Evolutionary conservation across 2,329 filamentous ascomycete genomes (phyloP).

Genomic region (Phoma herbarum): DNA sequence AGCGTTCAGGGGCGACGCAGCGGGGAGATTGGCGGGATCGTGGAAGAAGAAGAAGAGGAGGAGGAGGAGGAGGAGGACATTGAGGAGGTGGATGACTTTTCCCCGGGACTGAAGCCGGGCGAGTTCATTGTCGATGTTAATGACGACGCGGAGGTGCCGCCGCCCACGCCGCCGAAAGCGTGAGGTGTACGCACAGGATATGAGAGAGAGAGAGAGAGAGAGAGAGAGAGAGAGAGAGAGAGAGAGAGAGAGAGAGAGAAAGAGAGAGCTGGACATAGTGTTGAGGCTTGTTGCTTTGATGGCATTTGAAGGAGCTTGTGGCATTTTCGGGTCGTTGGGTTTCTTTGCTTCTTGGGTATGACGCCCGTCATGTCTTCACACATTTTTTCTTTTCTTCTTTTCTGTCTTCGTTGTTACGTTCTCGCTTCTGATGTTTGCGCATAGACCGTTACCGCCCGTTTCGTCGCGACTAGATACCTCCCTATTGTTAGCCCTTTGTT

Average conservation of each 20-base stretch:
- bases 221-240: no score
- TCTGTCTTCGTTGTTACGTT: not conserved
- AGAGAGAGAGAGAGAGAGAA: no score
- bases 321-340: not conserved
- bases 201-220: no score
- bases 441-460: not conserved
- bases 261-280: no score
- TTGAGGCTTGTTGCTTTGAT: not conserved
- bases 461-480: not conserved
- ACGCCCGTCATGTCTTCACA: not conserved
- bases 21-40: slow-evolving; percentile 74
- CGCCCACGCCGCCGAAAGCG: not conserved
- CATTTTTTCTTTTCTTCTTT: not conserved
- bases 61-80: slow-evolving; percentile 52
- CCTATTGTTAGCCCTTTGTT: not conserved
- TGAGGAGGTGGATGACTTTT: slow-evolving; percentile 69
- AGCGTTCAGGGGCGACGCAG: slow-evolving; percentile 74
- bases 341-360: not conserved
- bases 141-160: slow-evolving; percentile 11
- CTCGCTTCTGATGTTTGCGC: not conserved
- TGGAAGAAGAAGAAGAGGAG: slow-evolving; percentile 50
- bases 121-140: slow-evolving; percentile 35
- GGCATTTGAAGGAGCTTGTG: not conserved
- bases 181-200: no score
- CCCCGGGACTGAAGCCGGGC: slow-evolving; percentile 55